Base-by-base conservation (phyloP, 148 eudicot genomes). In the Camellia granthamiana region DNA sequence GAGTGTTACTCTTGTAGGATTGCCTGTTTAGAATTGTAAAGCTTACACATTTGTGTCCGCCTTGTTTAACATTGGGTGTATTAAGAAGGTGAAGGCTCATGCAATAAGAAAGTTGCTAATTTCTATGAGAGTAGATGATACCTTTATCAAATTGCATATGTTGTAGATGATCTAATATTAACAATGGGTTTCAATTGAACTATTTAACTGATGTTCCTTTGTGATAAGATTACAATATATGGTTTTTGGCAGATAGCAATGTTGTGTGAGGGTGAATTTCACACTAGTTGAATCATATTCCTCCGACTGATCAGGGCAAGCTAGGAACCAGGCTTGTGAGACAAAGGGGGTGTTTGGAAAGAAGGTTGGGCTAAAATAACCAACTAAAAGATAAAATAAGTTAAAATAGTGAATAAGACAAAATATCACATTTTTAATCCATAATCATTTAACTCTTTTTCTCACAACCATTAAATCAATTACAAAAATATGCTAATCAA, bases 11-110 rank as follows among this genome's bases (percentile, higher is more conserved):
- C 30, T 30, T 60, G 80, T 23, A 69, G n/a, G 61, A 47, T 60
- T 80, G 78, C 73, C 16, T 74, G 46, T 64, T 70, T 54, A 78
- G 62, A 59, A 16, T 77, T 18, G 47, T 77, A 62, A 62, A 77
- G 63, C 30, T 76, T 58, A 47, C 52, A 65, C 42, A 16, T 81
- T 19, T 68, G 74, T 81, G 69, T 56, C 15, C 56, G 19, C 72
- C 63, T 59, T 76, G 69, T 76, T 61, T 75, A 18, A 12, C 64
- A 59, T 75, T 75, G 38, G 52, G 66, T 75, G 64, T 66, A 41
- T 75, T 55, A 43, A 81, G 74, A 58, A 74, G 78, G 5, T 73
- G 43, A 79, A 69, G 42, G 56, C 46, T 80, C 71, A 13, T 75
- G 66, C 58, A 66, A 75, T 67, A 81, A 81, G 47, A 73, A 72